Conservation (phyloP, 768 basidiomycete species). For the Phylloporus sp. region DNA sequence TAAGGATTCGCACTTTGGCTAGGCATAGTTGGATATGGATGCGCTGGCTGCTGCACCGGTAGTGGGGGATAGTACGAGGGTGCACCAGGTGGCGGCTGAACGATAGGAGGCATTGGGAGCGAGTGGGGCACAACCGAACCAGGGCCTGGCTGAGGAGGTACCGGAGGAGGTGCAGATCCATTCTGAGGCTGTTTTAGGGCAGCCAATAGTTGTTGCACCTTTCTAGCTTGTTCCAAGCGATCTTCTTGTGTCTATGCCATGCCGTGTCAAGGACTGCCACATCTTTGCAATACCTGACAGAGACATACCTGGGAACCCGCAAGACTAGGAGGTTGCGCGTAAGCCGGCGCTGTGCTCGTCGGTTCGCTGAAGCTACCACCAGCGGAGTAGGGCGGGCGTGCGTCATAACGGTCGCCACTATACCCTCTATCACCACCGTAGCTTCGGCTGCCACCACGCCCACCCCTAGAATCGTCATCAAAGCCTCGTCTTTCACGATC, state of each 20-base stretch:
- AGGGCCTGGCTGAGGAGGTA: constrained; percentile 28
- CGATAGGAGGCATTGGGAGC: constrained; percentile 34
- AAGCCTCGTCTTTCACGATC: constrained; percentile 34
- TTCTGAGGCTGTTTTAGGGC: constrained; percentile 70
- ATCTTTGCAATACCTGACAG: background rate
- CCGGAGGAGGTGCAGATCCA: constrained; percentile 20
- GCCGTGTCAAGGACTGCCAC: background rate
- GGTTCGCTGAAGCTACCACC: constrained; percentile 25
- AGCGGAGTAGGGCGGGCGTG: constrained; percentile 35
- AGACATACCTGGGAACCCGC: constrained; percentile 30
- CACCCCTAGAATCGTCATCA: constrained; percentile 36
- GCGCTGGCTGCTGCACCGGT: constrained; percentile 27
- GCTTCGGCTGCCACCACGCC: constrained; percentile 37
- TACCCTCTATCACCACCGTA: constrained; percentile 39
- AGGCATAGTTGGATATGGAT: constrained; percentile 23
- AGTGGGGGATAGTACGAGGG: constrained; percentile 44
- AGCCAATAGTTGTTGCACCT: constrained; percentile 79
- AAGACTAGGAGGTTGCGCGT: constrained; percentile 20
- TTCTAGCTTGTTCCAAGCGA: constrained; percentile 82
- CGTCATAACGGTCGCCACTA: constrained; percentile 43
- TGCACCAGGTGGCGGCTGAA: constrained; percentile 27
- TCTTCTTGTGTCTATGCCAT: constrained; percentile 46
- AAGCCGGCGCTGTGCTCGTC: constrained; percentile 19
- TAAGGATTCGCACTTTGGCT: constrained; percentile 23
- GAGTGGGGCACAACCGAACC: constrained; percentile 34